Conservation (phyloP, 2,329 filamentous ascomycete species). For the Colletotrichum phormii region DNA sequence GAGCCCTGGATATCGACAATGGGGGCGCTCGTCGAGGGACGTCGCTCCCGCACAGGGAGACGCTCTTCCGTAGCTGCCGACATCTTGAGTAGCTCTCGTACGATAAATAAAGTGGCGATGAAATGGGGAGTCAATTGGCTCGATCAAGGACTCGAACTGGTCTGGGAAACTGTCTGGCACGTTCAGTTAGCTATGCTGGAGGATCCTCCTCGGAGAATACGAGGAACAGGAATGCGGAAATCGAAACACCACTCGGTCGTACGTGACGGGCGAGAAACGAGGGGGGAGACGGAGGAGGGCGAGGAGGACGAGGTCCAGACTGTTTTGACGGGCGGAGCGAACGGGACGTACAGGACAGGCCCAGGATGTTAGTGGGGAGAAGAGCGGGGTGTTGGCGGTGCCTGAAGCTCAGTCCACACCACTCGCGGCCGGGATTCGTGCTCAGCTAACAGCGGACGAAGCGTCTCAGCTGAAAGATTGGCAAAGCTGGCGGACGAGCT, state of each 20-base stretch:
- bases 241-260: slow-evolving; percentile 18
- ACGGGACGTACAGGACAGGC: slow-evolving; percentile 25
- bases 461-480: not conserved
- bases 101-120: not conserved
- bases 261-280: not conserved
- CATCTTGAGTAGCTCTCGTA: slow-evolving; percentile 43
- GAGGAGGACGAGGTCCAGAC: slow-evolving; percentile 25
- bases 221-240: not conserved
- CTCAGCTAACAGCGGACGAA: slow-evolving; percentile 11
- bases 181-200: not conserved
- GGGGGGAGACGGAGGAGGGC: not conserved
- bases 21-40: slow-evolving; percentile 83
- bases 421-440: slow-evolving; percentile 21
- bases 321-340: slow-evolving; percentile 20
- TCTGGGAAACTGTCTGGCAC: not conserved
- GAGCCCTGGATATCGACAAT: slow-evolving; percentile 88
- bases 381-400: slow-evolving; percentile 30
- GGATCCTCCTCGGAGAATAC: not conserved
- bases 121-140: slow-evolving; percentile 13
- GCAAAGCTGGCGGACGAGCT: not conserved
- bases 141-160: not conserved
- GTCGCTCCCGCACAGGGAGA: slow-evolving; percentile 76
- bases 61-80: slow-evolving; percentile 43
- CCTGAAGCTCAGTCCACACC: slow-evolving; percentile 34
- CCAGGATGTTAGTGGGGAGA: slow-evolving; percentile 32